These are phyloP conservation scores for Botrytis hyacinthi DNA, from an alignment of 2,329 filamentous ascomycete species.

Conservation along the genomic window DNA sequence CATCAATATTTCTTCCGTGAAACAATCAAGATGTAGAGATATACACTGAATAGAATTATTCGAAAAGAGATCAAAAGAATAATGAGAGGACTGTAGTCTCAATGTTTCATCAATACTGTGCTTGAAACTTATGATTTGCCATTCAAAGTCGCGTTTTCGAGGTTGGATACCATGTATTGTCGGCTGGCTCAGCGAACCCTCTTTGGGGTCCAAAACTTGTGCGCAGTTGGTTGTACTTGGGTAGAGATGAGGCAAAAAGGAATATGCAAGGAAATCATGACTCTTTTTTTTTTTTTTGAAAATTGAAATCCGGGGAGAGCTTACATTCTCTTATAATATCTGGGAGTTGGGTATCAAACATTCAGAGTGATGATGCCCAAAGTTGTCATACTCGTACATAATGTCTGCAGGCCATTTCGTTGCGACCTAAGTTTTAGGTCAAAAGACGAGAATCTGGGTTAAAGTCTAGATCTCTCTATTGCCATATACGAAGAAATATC, in stretches of 20 bases:
- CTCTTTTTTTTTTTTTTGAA: background rate
- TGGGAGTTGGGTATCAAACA: constrained; percentile 13
- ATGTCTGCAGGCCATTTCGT: constrained; percentile 12
- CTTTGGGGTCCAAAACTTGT: background rate
- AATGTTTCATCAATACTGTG: background rate
- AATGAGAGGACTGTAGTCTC: background rate
- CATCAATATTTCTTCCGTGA: background rate
- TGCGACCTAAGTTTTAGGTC: background rate
- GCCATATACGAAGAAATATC: background rate
- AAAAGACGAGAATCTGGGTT: background rate
- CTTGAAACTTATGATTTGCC: background rate
- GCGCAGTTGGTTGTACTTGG: constrained; percentile 9
- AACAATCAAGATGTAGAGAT: background rate
- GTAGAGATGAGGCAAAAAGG: background rate
- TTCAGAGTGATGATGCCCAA: constrained; percentile 15
- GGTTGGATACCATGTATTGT: background rate
- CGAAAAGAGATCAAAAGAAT: background rate
- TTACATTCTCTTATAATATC: constrained; percentile 14
- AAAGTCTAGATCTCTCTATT: background rate
- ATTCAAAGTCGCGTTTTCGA: background rate
- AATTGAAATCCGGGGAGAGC: constrained; percentile 5
- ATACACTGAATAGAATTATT: background rate
- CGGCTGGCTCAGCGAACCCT: background rate
- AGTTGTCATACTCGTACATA: constrained; percentile 16
- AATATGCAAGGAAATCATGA: constrained; percentile 13